These are phyloP conservation scores for Papiliotrema flavescens DNA, from an alignment of 1,284 basidiomycete species.

Conservation along the genomic window DNA sequence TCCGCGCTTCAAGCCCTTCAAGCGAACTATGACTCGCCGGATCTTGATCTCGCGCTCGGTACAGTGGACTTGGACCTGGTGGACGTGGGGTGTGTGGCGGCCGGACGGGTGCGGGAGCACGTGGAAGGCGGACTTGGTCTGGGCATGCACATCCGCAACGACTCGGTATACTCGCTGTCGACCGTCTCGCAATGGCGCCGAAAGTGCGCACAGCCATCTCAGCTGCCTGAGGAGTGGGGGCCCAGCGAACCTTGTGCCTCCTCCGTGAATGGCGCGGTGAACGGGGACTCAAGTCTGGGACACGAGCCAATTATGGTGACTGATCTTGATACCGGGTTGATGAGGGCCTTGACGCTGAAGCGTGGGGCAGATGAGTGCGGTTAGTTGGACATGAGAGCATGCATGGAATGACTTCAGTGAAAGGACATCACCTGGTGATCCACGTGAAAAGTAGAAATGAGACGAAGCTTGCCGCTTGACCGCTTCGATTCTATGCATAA, in stretches of 20 bases:
- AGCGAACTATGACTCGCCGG: neutral
- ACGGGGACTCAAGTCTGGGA: too few relatives aligned
- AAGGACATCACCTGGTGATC: too few relatives aligned
- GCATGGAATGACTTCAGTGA: too few relatives aligned
- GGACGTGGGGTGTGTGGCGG: neutral
- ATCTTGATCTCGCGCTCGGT: neutral
- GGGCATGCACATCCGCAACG: neutral
- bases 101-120: neutral
- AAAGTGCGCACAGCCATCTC: neutral
- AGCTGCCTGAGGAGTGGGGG: neutral
- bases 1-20: slow-evolving; percentile 1
- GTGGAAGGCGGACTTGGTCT: neutral
- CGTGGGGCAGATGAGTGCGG: too few relatives aligned
- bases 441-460: too few relatives aligned
- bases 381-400: too few relatives aligned
- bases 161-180: neutral
- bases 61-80: neutral
- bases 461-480: too few relatives aligned
- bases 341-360: neutral
- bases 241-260: too few relatives aligned
- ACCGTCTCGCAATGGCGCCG: neutral
- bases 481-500: too few relatives aligned
- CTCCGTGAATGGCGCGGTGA: too few relatives aligned
- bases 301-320: neutral
- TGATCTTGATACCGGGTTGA: neutral